Base-by-base conservation (phyloP, 2,329 filamentous ascomycete species). In the Aspergillus caelatus region DNA sequence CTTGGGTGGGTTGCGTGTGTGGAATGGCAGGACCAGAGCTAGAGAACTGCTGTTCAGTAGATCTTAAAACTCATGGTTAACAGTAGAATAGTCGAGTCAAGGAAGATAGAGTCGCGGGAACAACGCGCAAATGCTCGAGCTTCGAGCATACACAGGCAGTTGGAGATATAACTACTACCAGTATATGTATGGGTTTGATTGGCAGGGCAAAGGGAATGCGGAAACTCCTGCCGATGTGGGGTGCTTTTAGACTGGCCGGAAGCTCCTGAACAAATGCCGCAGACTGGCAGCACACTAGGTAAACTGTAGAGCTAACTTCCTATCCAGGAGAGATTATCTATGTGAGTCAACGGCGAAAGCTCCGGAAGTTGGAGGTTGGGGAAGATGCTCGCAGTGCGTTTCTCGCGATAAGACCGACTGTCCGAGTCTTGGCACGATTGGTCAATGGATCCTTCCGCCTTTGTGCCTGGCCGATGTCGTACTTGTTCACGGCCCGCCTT, bases 11-110 rank as follows among this genome's bases (percentile, higher is more conserved):
- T 23, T 12, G 43, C 21, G n/a, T 19, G 41, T 60, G 46, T 60
- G 46, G 48, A n/a, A 52, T 58, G 52, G 61, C 48, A 54, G 41
- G 48, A 65, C 59, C 55, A 62, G 60, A 59, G 55, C n/a, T 23
- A 48, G 36, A 56, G 52, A 26, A 32, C 11, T 39, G 52, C 26
- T 48, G 52, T 46, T 65, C 63, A 65, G n/a, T 41, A 61, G 41
- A 19, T 26, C 43, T 30, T 56, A 43, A 41, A 32, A 32, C 41
- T 52, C 61, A 63, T 65, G 55, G 41, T 46, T 58, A 50, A 50
- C 21, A 36, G 46, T 14, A 26, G 23, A 19, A 63, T 57, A 8
- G 32, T 39, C 39, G 50, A 57, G 34, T 23, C 28, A 32, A 56
- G 16, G 21, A 6, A 53, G 39, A 19, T 21, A 21, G 14, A 57